phyloP scores from a whole-genome alignment of 1,139 yeast species.

The Pichia sp. region DNA sequence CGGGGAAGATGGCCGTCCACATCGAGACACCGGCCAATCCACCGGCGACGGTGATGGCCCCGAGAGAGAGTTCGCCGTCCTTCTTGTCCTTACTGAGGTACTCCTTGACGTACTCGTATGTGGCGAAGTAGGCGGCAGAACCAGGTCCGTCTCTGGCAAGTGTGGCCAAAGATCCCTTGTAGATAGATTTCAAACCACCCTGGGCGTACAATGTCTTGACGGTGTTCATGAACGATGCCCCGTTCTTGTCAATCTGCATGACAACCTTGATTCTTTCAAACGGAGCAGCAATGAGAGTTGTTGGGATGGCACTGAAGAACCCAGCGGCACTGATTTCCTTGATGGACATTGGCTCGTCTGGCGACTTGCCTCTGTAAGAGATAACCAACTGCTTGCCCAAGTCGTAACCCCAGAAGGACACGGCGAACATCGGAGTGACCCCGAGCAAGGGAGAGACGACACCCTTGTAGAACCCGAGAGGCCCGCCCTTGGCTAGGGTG shows the following conservation, averaged over 20 bases:
- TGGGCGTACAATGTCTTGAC: constrained; percentile 69
- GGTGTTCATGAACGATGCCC: constrained; percentile 48
- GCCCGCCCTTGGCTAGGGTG: constrained; percentile 72
- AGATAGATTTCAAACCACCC: constrained; percentile 84
- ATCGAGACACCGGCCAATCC: constrained; percentile 94
- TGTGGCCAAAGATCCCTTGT: constrained; percentile 91
- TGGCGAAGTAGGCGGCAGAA: constrained; percentile 94
- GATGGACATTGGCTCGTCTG: constrained; percentile 37
- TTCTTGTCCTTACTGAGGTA: constrained; percentile 35
- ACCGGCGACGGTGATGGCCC: constrained; percentile 85
- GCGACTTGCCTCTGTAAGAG: constrained; percentile 37
- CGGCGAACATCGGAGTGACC: constrained; percentile 98
- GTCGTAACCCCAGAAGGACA: constrained; percentile 98
- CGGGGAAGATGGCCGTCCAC: constrained; percentile 97
- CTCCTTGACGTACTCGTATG: constrained; percentile 80
- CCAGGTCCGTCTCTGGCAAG: constrained; percentile 98
- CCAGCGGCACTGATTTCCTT: constrained; percentile 86
- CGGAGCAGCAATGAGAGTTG: constrained; percentile 94
- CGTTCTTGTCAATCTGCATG: constrained; percentile 64
- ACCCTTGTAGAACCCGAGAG: constrained; percentile 83
- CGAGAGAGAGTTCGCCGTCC: constrained; percentile 32
- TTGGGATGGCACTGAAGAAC: constrained; percentile 92
- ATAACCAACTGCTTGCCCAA: constrained; percentile 78
- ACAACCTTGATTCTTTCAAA: constrained; percentile 95
- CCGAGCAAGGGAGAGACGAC: constrained; percentile 86